Base-by-base conservation (phyloP, 352 stramenopile species). In the Phytophthora meadii region DNA sequence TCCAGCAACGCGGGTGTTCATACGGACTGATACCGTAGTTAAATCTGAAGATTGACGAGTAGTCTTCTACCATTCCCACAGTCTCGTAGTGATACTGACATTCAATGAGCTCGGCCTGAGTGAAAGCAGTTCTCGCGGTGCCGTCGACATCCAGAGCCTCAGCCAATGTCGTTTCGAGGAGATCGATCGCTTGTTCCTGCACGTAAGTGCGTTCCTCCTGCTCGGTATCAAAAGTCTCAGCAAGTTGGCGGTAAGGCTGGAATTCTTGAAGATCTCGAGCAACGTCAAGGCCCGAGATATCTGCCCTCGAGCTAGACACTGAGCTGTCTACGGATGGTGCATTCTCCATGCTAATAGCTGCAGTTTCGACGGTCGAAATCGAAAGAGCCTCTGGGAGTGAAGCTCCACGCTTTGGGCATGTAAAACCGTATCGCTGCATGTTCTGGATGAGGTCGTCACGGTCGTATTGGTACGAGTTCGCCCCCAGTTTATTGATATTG, bases 51-150 rank as follows among this genome's bases (percentile, higher is more conserved):
- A 53, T 36, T 28, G 39, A 25, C 12, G 71, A 69, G 48, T 78
- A 82, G 44, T 80, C 71, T n/a, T 70, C 54, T 5, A 82, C 63
- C 3, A 50, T 46, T 9, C 50, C 64, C 4, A 65, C 34, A 28
- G 39, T 62, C 7, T 72, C 61, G 32, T 61, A 54, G 40, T 78
- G 54, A 39, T 71, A 72, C 46, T 68, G 15, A 32, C 72, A 78
- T 24, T 76, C 65, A n/a, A 78, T 76, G 36, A 77, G 55, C 47
- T 78, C 65, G 6, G 69, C 52, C 36, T 76, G 65, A 9, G 17
- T 54, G 49, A 76, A 72, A 17, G 70, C 70, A 7, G 70, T 77
- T 37, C 39, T 41, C 11, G 61, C 32, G 7, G 65, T 69, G 2
- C 70, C 70, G 30, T 77, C 70, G 17, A 77, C 48, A 5, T 36